Percentiles rank a stretch among this genome's conserved stretches.
Conservation (phyloP, 176 grass and related monocot genomes). For the Eragrostis nindensis region DNA sequence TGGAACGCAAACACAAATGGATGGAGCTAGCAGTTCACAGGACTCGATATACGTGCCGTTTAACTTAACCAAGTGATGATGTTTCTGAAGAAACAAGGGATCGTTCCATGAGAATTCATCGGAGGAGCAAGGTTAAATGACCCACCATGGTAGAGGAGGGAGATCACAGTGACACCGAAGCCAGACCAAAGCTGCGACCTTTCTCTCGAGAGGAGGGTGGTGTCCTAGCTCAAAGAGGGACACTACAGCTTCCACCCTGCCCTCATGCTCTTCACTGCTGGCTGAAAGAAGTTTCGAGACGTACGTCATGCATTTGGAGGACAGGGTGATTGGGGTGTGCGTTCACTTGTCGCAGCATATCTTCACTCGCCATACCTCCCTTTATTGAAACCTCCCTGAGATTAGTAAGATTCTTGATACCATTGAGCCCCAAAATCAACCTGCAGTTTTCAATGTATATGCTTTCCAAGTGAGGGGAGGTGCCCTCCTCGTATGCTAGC, state of each 20-base stretch:
- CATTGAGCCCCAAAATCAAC: background rate
- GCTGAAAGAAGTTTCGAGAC: no score
- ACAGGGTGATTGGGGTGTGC: background rate
- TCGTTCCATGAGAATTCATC: no score
- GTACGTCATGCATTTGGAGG: background rate
- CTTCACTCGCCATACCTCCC: background rate
- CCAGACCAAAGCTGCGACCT: no score
- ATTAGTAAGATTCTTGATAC: slow-evolving; percentile 12
- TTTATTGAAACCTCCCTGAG: background rate
- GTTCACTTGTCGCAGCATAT: background rate
- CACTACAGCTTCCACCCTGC: no score
- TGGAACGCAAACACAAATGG: background rate
- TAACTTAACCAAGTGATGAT: background rate
- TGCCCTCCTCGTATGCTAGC: background rate
- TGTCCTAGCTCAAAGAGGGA: no score
- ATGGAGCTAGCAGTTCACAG: background rate
- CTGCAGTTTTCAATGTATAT: accelerated
- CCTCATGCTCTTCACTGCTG: no score
- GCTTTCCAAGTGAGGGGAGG: background rate
- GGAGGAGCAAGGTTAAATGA: no score
- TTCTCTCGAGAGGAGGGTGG: no score
- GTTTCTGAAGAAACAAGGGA: no score
- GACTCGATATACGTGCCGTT: no score
- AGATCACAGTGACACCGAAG: no score
- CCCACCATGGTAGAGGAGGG: no score